Evolutionary conservation across 768 basidiomycete genomes (phyloP).

Genomic region (Rubroboletus satanas): DNA sequence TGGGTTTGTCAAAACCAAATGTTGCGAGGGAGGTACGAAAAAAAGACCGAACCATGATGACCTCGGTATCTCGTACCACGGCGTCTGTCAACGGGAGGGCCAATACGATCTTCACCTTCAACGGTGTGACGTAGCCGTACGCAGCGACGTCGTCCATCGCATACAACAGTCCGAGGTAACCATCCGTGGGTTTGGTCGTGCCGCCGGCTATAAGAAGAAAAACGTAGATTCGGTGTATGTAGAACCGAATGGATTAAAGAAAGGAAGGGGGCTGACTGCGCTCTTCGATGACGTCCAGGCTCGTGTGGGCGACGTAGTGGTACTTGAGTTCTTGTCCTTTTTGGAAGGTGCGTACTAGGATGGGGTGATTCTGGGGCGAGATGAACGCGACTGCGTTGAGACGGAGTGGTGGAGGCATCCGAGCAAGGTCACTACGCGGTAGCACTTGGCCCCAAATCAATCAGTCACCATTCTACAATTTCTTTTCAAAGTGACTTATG

Average conservation of each 20-base stretch:
- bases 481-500: background rate
- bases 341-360: constrained; percentile 71
- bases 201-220: constrained; percentile 24
- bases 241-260: background rate
- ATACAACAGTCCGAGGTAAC: constrained; percentile 82
- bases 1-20: background rate
- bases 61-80: constrained; percentile 75
- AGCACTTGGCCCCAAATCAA: background rate
- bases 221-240: background rate
- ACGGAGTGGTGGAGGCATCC: constrained; percentile 65
- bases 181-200: constrained; percentile 62
- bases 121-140: constrained; percentile 87
- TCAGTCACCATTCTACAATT: background rate
- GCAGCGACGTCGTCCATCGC: constrained; percentile 92
- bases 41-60: constrained; percentile 56
- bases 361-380: constrained; percentile 74
- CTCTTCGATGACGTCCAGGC: constrained; percentile 88
- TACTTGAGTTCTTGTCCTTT: constrained; percentile 70
- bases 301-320: constrained; percentile 89
- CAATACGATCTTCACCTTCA: constrained; percentile 84
- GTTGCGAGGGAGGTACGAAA: background rate
- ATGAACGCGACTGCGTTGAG: constrained; percentile 84
- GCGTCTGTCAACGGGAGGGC: constrained; percentile 77
- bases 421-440: background rate
- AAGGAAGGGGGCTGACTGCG: constrained; percentile 56